Base-by-base conservation (phyloP, 805 yeast species). In the Candida adriatica region DNA sequence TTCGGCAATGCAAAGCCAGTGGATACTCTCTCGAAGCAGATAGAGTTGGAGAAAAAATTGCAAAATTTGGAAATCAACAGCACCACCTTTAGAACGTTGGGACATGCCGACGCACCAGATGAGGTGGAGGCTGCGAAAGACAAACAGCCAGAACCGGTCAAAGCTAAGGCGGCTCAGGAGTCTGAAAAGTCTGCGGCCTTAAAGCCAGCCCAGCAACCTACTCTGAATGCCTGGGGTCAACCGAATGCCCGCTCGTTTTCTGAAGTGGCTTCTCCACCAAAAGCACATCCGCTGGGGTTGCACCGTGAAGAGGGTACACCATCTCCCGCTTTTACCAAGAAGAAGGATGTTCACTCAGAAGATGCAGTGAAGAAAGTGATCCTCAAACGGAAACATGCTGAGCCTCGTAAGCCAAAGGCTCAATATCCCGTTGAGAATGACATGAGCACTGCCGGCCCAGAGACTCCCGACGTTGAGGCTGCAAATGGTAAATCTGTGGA, bases 1-100 rank as follows among this genome's bases (percentile, higher is more conserved):
- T 85, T 86, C 61, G 95, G 95, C 0, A 61, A 70, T 5, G 95
- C 95, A 1, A 82, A 75, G 56, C 95, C 95, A 2, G 90, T 85
- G 6, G 95, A 85, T 53, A 74, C 81, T 3, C 61, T 76, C 15
- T 64, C 82, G 16, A 76, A 72, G 42, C 75, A 73, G 43, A 58
- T 66, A 27, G 90, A 81, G 46, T 58, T 80, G 15, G 88, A 80
- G 38, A 64, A 67, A 34, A 57, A 58, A 34, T 51, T 72, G 35
- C 48, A 56, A 10, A 51, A 54, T 19, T 42, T 68, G 27, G 64
- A 64, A 21, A 61, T 72, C 18, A 73, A 69, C 37, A 61, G 64
- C 30, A 70, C 75, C 2, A 59, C 56, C 0, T 51, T 39, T 34
- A 41, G 42, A 29, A 51, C 56, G 2, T 23, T 50, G 14, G 55